Base-by-base conservation (phyloP, 306 rosid genomes). In the Delonix regia region DNA sequence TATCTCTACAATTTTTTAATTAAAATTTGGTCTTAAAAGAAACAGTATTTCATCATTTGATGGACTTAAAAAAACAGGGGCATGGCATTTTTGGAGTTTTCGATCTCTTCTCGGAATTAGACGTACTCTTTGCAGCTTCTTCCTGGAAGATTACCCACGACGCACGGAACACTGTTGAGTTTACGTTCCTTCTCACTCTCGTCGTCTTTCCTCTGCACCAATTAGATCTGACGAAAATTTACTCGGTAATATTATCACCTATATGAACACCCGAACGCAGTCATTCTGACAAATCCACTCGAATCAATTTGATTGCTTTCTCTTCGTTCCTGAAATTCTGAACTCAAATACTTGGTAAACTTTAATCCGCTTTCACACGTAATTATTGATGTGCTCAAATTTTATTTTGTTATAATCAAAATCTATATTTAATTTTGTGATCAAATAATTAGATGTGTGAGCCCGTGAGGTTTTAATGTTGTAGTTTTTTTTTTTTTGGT, bases 401-500 rank as follows among this genome's bases (percentile, higher is more conserved):
- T 64, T 34, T 57, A 41, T 28, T 10, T 60, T 48, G 34, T 24
- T 11, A 38, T 51, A 38, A 28, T 33, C 33, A 56, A 47, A 45
- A 6, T 1, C 42, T 2, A 8, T 30, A 57, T 59, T 21, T 28
- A 24, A 38, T 34, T 64, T 18, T 64, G 56, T 39, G 41, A 71
- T 71, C 44, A 49, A 72, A 41, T 48, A n/a, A n/a, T 63, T 22
- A 36, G 60, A 49, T 39, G 57, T 51, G 18, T 28, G 55, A 33
- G 27, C 60, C 39, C 18, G 59, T 70, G 13, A 24, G 48, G 34
- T n/a, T 44, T 42, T 10, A 11, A 27, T 76, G 25, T 76, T 28
- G 60, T 36, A 12, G 15, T n/a, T 25, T 27, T 59, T 61, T 75
- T 75, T 69, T 27, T n/a, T n/a, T n/a, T n/a, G n/a, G n/a, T n/a